phyloP scores from a whole-genome alignment of 2,329 filamentous ascomycete genomes.

The Pyricularia sp. region DNA sequence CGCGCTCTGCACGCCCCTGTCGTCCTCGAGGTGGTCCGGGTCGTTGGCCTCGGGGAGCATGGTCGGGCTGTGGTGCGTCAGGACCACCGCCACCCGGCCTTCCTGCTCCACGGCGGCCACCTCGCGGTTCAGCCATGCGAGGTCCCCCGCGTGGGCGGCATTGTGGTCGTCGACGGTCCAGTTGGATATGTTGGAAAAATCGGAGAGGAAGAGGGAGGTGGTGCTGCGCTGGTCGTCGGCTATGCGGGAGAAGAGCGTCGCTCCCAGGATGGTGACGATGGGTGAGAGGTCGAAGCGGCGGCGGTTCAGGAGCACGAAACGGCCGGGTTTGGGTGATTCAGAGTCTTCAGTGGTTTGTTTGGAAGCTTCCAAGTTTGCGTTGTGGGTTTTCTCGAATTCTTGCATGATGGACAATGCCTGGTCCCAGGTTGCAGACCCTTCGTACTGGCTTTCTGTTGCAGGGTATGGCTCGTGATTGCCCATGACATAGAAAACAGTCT shows the following conservation, averaged over 20 bases:
- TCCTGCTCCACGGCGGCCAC: slow-evolving; percentile 13
- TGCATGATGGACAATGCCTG: slow-evolving; percentile 9
- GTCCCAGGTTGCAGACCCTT: slow-evolving; percentile 14
- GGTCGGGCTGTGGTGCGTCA: slow-evolving; percentile 42
- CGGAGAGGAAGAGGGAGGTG: slow-evolving; percentile 25
- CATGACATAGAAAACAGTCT: slow-evolving; percentile 27
- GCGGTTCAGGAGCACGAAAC: slow-evolving; percentile 27
- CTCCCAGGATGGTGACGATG: slow-evolving; percentile 26
- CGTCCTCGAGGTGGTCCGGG: slow-evolving; percentile 28
- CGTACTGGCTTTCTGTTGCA: background rate
- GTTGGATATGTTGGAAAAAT: slow-evolving; percentile 37
- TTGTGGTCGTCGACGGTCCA: slow-evolving; percentile 41
- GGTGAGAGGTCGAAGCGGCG: slow-evolving; percentile 22
- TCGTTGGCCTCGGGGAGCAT: slow-evolving; percentile 5
- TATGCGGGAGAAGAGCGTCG: slow-evolving; percentile 25
- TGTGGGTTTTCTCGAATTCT: background rate
- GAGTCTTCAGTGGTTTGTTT: background rate
- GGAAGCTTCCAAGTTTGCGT: background rate
- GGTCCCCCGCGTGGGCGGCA: slow-evolving; percentile 29
- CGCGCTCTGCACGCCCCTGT: slow-evolving; percentile 31
- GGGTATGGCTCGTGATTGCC: slow-evolving; percentile 35
- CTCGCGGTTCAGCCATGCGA: slow-evolving; percentile 33
- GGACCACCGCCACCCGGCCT: slow-evolving; percentile 26
- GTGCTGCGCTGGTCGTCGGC: slow-evolving; percentile 14
- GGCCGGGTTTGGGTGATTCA: slow-evolving; percentile 6